Percentiles rank a stretch among this genome's conserved stretches.
Evolutionary conservation across 768 basidiomycete genomes (phyloP).

Genomic region (Crepidotus variabilis): DNA sequence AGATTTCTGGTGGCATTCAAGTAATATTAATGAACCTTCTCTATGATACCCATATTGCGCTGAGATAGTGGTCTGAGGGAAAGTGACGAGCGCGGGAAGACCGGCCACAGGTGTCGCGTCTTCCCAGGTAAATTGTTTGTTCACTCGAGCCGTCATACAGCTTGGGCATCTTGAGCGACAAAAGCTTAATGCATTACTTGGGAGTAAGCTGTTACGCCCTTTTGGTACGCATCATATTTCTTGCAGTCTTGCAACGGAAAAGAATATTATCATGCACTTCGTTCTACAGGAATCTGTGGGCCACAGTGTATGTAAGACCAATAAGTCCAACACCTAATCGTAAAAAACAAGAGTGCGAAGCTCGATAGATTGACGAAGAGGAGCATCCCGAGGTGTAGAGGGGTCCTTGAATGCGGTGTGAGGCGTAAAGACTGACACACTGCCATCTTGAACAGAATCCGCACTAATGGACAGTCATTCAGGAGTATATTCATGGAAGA

Average conservation of each 20-base stretch:
- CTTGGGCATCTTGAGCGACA: too few species aligned
- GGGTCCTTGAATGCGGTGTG: constrained; percentile 61
- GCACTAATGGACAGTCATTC: constrained; percentile 11
- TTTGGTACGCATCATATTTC: too few species aligned
- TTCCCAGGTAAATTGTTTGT: too few species aligned
- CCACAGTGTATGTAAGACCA: too few species aligned
- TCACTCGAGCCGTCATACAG: too few species aligned
- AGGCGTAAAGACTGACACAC: constrained; percentile 52
- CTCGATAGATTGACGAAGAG: constrained; percentile 57
- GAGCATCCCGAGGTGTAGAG: constrained; percentile 44
- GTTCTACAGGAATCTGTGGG: too few species aligned
- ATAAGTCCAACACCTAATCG: constrained; percentile 24
- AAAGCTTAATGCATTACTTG: too few species aligned
- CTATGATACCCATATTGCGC: constrained; percentile 80
- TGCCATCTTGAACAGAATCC: constrained; percentile 36
- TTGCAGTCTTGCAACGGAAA: too few species aligned
- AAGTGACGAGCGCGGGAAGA: too few species aligned
- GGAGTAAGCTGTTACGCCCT: too few species aligned
- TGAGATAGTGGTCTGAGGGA: not conserved
- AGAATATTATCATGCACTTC: too few species aligned
- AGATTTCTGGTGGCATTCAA: not conserved
- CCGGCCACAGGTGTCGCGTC: too few species aligned
- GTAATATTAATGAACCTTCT: constrained; percentile 56
- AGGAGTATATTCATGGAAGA: not conserved
- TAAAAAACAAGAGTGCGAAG: constrained; percentile 61